These are phyloP conservation scores for Coemansia sp. DNA, from an alignment of 371 early-diverging fungal species.

Conservation along the genomic window DNA sequence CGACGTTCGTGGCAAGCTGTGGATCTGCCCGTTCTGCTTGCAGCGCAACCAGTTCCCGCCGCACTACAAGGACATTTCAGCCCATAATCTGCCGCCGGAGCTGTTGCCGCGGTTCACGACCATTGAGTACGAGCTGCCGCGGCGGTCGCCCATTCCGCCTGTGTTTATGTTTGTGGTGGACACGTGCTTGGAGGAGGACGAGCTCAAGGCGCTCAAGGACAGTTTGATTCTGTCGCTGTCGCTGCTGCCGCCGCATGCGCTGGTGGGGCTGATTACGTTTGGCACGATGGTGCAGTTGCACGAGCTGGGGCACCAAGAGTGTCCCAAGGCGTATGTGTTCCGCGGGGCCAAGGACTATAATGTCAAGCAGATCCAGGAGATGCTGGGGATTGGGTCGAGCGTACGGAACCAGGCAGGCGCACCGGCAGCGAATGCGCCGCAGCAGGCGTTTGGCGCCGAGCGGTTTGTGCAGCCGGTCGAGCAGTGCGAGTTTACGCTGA, in stretches of 20 bases:
- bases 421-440: constrained; percentile 23
- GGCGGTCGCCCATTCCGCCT: constrained; percentile 82
- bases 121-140: constrained; percentile 92
- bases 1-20: constrained; percentile 91
- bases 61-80: constrained; percentile 97
- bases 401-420: constrained; percentile 61
- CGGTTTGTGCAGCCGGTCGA: constrained; percentile 87
- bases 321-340: constrained; percentile 97
- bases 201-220: constrained; percentile 95
- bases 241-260: constrained; percentile 88
- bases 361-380: constrained; percentile 91
- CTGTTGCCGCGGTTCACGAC: constrained; percentile 92
- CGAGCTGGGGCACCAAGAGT: constrained; percentile 90
- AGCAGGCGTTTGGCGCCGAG: constrained; percentile 50
- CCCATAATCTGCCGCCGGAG: constrained; percentile 95
- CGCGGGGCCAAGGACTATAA: constrained; percentile 97
- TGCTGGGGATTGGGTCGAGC: constrained; percentile 78
- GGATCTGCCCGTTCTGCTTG: constrained; percentile 99
- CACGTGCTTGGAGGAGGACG: constrained; percentile 93
- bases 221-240: constrained; percentile 87
- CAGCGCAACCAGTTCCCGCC: constrained; percentile 97
- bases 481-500: constrained; percentile 93
- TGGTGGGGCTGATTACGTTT: constrained; percentile 96
- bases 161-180: constrained; percentile 98
- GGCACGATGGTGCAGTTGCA: constrained; percentile 99